Base-by-base conservation (phyloP, 352 stramenopile species). In the Phytophthora pseudosyringae region DNA sequence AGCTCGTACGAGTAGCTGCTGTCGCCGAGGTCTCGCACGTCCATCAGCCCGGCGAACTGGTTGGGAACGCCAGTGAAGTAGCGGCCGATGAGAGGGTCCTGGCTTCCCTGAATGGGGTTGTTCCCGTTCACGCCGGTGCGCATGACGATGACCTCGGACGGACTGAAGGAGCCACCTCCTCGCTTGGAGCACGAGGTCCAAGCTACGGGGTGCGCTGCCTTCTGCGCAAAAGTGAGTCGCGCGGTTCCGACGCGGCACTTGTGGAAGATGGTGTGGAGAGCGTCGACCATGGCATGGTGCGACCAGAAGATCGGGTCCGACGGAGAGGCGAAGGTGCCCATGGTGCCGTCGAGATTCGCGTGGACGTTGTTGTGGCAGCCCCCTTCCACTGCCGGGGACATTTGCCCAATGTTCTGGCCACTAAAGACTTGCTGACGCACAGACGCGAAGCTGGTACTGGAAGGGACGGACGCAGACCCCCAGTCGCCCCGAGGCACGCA, bases 291-390 rank as follows among this genome's bases (percentile, higher is more conserved):
- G 0, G 80, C 49, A 67, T 94, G 86, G 49, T 90, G 80, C 5
- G 81, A 91, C 69, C 71, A 94, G 63, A 94, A 94, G n/a, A 92
- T 56, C 7, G 81, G 81, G n/a, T 92, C 86, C 0, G 71, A 33
- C 0, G 83, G 76, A 45, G 81, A 78, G 15, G 71, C 58, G 41
- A 90, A 80, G 25, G 73, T 77, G 3, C 60, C 58, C 74, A 94
- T 91, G 1, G 67, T 67, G 4, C 71, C 59, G 4, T n/a, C 71
- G 1, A 92, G 46, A 43, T 66, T 73, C n/a, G 58, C 47, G 69
- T 94, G 86, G 0, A 92, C 62, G 39, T 74, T 81, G 70, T 91
- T 85, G 71, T 91, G 85, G 18, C 67, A 71, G 8, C 78, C 78
- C 2, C 67, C 44, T 40, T 93, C 80, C 13, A 93, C 52, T 1